phyloP scores from a whole-genome alignment of 2,329 filamentous ascomycete genomes.

The Teratosphaeria viscida region DNA sequence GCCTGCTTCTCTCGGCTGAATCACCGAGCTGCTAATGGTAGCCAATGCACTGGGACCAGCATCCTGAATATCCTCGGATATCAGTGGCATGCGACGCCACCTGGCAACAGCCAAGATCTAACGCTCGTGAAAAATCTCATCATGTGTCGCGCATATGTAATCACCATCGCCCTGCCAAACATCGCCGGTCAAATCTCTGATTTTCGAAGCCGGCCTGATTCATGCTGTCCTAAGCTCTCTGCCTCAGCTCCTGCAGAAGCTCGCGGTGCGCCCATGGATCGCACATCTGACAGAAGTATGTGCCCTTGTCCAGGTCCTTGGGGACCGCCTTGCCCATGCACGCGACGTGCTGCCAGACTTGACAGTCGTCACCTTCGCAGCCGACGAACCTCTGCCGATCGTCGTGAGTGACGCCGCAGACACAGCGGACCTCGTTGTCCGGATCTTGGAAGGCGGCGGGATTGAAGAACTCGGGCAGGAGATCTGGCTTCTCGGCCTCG shows the following conservation, averaged over 20 bases:
- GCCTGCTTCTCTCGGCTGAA: not conserved
- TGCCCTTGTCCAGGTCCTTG: conserved; percentile 2
- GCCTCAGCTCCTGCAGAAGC: not conserved
- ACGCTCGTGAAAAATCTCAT: not conserved
- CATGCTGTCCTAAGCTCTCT: not conserved
- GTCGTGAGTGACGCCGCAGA: conserved; percentile 16
- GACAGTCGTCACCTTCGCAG: conserved; percentile 14
- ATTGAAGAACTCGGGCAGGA: conserved; percentile 19
- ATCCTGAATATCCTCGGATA: not conserved
- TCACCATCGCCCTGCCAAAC: not conserved
- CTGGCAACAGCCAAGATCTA: not conserved
- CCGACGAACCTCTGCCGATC: conserved; percentile 11
- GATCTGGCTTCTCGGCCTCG: conserved; percentile 6
- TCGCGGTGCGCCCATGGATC: conserved; percentile 9
- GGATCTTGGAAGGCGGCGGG: conserved; percentile 4
- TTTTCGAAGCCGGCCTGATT: not conserved
- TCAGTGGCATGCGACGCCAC: not conserved
- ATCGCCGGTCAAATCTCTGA: not conserved
- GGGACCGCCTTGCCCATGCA: conserved; percentile 15
- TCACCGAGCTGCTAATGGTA: no score
- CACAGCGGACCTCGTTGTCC: conserved; percentile 15
- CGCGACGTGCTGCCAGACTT: conserved; percentile 21
- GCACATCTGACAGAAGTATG: conserved; percentile 18
- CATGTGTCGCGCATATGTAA: not conserved
- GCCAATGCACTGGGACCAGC: not conserved